Conservation (phyloP, 2,329 filamentous ascomycete genomes). For the Fusarium sterilihyphosum region DNA sequence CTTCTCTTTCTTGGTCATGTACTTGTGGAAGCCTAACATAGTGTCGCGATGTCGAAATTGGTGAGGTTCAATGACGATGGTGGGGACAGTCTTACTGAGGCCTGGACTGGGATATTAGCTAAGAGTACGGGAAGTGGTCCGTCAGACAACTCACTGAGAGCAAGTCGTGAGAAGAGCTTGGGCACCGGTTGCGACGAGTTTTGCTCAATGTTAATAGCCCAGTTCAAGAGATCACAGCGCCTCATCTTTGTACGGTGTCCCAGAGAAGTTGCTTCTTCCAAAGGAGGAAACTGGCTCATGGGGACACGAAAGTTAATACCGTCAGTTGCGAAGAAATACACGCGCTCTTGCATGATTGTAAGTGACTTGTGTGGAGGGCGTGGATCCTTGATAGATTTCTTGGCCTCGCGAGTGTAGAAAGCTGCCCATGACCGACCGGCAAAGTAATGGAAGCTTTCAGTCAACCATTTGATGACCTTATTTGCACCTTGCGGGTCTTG, state of each 20-base stretch:
- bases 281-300: conserved; percentile 30
- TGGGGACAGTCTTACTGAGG: conserved; percentile 61
- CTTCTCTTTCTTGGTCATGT: conserved; percentile 68
- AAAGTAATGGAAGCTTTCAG: conserved; percentile 51
- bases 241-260: conserved; percentile 48
- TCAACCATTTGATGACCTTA: conserved; percentile 46
- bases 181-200: conserved; percentile 59
- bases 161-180: conserved; percentile 68
- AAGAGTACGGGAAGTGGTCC: background rate
- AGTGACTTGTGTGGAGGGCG: conserved; percentile 30
- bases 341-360: conserved; percentile 49
- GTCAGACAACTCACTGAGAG: conserved; percentile 56
- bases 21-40: conserved; percentile 41
- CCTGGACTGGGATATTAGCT: conserved; percentile 49
- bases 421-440: conserved; percentile 59
- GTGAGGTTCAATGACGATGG: conserved; percentile 54
- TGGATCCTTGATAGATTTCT: conserved; percentile 50
- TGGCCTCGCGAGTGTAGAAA: conserved; percentile 56
- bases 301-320: conserved; percentile 54
- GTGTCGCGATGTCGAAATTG: conserved; percentile 53
- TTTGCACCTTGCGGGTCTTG: conserved; percentile 47
- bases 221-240: conserved; percentile 58
- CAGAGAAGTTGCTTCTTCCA: conserved; percentile 35
- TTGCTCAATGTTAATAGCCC: conserved; percentile 58
- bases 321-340: conserved; percentile 66